A percentile compares a stretch with the other conserved stretches of the same genome.
Evolutionary conservation across 2,329 filamentous ascomycete genomes (phyloP).

Genomic region (Penicillium sp.): DNA sequence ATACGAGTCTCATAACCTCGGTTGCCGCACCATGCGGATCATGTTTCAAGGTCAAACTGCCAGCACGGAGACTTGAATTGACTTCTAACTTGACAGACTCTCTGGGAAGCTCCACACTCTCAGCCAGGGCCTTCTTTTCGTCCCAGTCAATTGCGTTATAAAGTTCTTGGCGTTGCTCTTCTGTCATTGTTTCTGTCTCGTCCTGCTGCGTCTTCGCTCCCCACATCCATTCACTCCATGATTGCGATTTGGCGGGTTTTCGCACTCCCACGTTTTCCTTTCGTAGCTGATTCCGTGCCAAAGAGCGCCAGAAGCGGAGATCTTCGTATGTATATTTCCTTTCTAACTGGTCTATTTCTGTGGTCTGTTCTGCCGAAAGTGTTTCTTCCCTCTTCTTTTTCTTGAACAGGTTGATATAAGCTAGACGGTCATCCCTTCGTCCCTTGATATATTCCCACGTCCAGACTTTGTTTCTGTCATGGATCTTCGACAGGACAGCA

Average conservation of each 20-base stretch:
- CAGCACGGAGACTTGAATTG: slow-evolving; percentile 87
- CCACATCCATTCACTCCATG: slow-evolving; percentile 92
- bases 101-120: slow-evolving; percentile 81
- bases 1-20: slow-evolving; percentile 86
- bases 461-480: slow-evolving; percentile 88
- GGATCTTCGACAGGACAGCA: slow-evolving; percentile 87
- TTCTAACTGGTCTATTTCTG: slow-evolving; percentile 73
- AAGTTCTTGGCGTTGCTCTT: slow-evolving; percentile 91
- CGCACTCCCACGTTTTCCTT: slow-evolving; percentile 93
- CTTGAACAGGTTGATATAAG: slow-evolving; percentile 94
- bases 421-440: slow-evolving; percentile 78
- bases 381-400: slow-evolving; percentile 75
- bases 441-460: slow-evolving; percentile 95
- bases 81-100: slow-evolving; percentile 92
- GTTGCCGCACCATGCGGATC: slow-evolving; percentile 72
- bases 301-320: slow-evolving; percentile 90
- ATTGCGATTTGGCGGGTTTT: slow-evolving; percentile 67
- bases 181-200: slow-evolving; percentile 83
- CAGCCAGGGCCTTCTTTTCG: slow-evolving; percentile 84
- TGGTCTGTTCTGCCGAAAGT: slow-evolving; percentile 64
- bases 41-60: slow-evolving; percentile 90
- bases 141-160: slow-evolving; percentile 99
- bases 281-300: slow-evolving; percentile 88
- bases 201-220: slow-evolving; percentile 69
- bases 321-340: slow-evolving; percentile 91